Evolutionary conservation across 352 stramenopile genomes (phyloP), one percentile per base, ranked within the genome.

Genomic region (Thalassiosira sp.): DNA sequence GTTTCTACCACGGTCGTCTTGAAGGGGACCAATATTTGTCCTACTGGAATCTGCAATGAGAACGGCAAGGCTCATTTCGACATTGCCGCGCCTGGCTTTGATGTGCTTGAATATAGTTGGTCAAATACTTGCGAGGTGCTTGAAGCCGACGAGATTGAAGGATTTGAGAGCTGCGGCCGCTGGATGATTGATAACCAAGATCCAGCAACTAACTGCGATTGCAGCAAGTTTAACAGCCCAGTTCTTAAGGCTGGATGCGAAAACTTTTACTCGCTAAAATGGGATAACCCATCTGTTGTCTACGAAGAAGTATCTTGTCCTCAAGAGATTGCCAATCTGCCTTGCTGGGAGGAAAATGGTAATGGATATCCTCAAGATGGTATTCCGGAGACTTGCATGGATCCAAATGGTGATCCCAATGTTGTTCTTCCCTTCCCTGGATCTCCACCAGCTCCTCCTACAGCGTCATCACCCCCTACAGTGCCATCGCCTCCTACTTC

Each of bases 1-100:
- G 42, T 58, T 3, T 56, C 40, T 10, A 72, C 71, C 18, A 85
- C 71, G n/a, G 2, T 85, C 1, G 76, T 85, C 2, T 66, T 85
- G 35, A 85, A 82, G 65, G 76, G 59, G 18, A 79, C 65, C 13
- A 85, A 85, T 46, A 70, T 69, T 40, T 85, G 76, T 72, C 78
- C 78, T 28, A n/a, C 3, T 18, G 40, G 40, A 5, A 46, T 16
- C 11, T n/a, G 5, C 15, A 54, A 67, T 61, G 46, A 48, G 13
- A 78, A 77, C 46, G 43, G 33, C 16, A 3, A 45, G 18, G 20
- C 58, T 16, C 78, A 86, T 57, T 86, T 86, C 72, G 78, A 86
- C 56, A 82, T 86, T 64, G 67, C 72, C 51, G 72, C 78, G n/a
- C 78, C 72, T 22, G 78, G 78, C 42, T 86, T 86, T 67, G 78